Conservation (phyloP, 768 basidiomycete species). For the Lactarius evosmus region DNA sequence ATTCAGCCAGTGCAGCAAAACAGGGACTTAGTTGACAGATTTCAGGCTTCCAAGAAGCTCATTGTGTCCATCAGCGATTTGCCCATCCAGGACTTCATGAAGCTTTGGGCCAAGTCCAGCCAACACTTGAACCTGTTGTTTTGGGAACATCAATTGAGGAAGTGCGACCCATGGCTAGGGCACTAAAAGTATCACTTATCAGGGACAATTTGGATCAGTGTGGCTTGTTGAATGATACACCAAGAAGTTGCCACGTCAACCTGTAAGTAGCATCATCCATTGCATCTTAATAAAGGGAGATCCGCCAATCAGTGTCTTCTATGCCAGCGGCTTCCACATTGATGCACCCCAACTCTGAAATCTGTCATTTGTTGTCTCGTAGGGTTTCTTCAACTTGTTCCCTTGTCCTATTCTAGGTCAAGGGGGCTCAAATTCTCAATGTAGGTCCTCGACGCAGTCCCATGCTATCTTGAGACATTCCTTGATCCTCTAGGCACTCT, state of each 20-base stretch:
- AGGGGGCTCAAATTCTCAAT: neutral
- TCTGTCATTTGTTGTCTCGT: neutral
- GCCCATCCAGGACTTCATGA: no score
- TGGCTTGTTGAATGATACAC: neutral
- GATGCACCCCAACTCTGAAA: neutral
- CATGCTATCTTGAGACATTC: neutral
- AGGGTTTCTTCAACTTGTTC: neutral
- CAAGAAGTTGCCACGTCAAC: neutral
- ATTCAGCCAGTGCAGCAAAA: neutral
- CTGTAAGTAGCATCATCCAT: neutral
- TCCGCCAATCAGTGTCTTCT: neutral
- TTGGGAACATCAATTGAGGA: neutral
- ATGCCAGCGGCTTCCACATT: neutral
- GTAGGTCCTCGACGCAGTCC: neutral
- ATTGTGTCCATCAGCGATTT: neutral
- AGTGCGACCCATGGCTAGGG: neutral
- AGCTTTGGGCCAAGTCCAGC: neutral
- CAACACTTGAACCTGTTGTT: neutral
- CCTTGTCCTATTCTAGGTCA: neutral
- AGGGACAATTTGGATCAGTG: neutral
- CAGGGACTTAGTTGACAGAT: neutral
- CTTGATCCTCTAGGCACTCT: neutral
- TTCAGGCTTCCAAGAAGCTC: neutral
- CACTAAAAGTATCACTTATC: neutral
- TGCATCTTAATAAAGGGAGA: neutral